A percentile compares a stretch with the other conserved stretches of the same genome.
Conservation (phyloP, 2,329 filamentous ascomycete species). For the Colletotrichum somersetense region DNA sequence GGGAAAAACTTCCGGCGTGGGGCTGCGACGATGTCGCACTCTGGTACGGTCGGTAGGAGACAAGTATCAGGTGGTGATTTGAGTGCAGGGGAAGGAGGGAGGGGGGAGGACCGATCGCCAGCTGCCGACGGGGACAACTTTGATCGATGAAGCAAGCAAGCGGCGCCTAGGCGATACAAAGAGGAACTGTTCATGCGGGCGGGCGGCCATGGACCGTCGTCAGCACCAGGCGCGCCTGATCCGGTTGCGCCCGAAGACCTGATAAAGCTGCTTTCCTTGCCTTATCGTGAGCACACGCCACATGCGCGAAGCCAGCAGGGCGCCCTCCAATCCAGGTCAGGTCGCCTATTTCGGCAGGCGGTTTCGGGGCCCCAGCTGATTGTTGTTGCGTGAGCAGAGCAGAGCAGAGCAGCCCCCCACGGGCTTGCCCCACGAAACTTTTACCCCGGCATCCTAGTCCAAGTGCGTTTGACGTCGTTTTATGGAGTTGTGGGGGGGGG, state of each 20-base stretch:
- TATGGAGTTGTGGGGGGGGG: constrained; percentile 43
- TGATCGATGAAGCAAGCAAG: constrained; percentile 3
- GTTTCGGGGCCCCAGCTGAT: constrained; percentile 4
- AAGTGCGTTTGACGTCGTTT: constrained; percentile 40
- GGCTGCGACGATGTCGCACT: constrained; percentile 1
- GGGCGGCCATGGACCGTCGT: background rate
- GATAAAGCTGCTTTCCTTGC: background rate
- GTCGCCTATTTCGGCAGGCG: constrained; percentile 20
- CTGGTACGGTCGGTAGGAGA: constrained; percentile 14
- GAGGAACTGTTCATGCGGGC: background rate
- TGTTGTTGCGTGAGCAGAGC: constrained; percentile 34
- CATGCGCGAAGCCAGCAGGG: constrained; percentile 5
- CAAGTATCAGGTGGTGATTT: constrained; percentile 5
- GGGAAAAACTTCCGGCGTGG: constrained; percentile 1
- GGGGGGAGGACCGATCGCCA: constrained; percentile 8
- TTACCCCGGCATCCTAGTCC: constrained; percentile 26
- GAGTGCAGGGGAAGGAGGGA: background rate
- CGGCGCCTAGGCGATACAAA: constrained; percentile 11
- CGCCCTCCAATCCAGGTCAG: background rate
- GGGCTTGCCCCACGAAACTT: constrained; percentile 32
- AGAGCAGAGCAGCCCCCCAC: constrained; percentile 25
- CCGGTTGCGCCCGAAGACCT: constrained; percentile 23
- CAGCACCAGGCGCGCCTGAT: background rate
- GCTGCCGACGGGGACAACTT: constrained; percentile 2
- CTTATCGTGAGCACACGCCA: constrained; percentile 26